Percentiles rank a stretch among this genome's conserved stretches.
These are phyloP conservation scores for Epichloe brachyelytri DNA, from an alignment of 2,329 filamentous ascomycete species.

Conservation along the genomic window DNA sequence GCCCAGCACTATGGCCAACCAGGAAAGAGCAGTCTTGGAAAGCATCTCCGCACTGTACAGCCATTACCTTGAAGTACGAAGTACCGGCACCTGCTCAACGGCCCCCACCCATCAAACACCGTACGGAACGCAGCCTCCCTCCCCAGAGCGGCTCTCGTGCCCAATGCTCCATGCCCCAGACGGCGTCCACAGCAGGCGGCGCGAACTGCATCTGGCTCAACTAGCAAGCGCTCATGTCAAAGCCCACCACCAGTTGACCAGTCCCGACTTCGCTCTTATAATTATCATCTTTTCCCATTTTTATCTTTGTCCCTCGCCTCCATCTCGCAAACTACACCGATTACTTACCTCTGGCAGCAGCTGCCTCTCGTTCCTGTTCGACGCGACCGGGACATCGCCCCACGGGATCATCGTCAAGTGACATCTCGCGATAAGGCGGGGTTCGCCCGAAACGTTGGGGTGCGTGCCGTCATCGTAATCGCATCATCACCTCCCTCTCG, in stretches of 20 bases:
- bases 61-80: background rate
- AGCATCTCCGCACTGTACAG: background rate
- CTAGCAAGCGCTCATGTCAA: too few species aligned
- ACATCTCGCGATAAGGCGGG: conserved; percentile 5
- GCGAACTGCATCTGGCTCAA: background rate
- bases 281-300: background rate
- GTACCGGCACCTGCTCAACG: conserved; percentile 1
- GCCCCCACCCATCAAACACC: background rate
- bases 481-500: background rate
- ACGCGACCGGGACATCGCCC: background rate
- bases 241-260: too few species aligned
- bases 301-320: background rate
- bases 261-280: background rate
- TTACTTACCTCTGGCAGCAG: too few species aligned
- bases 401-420: background rate
- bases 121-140: too few species aligned
- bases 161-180: background rate
- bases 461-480: conserved; percentile 1
- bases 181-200: background rate
- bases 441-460: background rate
- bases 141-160: background rate
- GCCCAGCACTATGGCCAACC: rapidly evolving
- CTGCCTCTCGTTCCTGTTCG: too few species aligned
- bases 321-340: background rate
- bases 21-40: rapidly evolving